Base-by-base conservation (phyloP, 2,329 filamentous ascomycete species). In the Alternaria consortialis region DNA sequence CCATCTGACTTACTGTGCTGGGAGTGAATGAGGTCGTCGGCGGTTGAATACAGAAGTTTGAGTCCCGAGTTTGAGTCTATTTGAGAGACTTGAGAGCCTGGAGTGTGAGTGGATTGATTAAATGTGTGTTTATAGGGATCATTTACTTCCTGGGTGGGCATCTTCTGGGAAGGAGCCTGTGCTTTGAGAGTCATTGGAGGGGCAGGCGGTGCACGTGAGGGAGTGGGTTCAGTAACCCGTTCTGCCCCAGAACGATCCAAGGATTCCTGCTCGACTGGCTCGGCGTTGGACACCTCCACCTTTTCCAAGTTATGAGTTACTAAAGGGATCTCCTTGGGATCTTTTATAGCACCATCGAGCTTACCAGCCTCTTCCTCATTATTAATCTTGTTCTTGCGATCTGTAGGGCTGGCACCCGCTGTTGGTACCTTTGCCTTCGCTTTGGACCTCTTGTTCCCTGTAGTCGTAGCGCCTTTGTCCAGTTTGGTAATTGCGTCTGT, bases 281-380 rank as follows among this genome's bases (percentile, higher is more conserved):
- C 44, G 12, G 20, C n/a, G 36, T 53, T 17, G 25, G 12, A 5
- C 6, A 46, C 20, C 39, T 66, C 50, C 48, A 46, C 25, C 27
- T 54, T 29, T 62, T 65, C 51, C 50, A 50, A 43, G 60, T 64
- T 70, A 29, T 67, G 62, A 62, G 63, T 66, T 62, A 66, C 44
- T 60, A 63, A 58, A 52, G 52, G 54, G 36, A 31, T 40, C n/a
- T 60, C 62, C 34, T 58, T 51, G 44, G 46, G 53, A 44, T 20
- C 32, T 23, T 29, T 59, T 56, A 51, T 62, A 56, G 58, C 62
- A 60, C 58, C 40, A 56, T 40, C 37, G 36, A 54, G 58, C 62
- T 67, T 64, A 68, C 51, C 63, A 37, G 34, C 43, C 31, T 57
- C 53, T 17, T 47, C 31, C 37, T 40, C 42, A 7, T 20, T 17